phyloP scores from a whole-genome alignment of 345 rosid genomes.

The Melaleuca quinquenervia region DNA sequence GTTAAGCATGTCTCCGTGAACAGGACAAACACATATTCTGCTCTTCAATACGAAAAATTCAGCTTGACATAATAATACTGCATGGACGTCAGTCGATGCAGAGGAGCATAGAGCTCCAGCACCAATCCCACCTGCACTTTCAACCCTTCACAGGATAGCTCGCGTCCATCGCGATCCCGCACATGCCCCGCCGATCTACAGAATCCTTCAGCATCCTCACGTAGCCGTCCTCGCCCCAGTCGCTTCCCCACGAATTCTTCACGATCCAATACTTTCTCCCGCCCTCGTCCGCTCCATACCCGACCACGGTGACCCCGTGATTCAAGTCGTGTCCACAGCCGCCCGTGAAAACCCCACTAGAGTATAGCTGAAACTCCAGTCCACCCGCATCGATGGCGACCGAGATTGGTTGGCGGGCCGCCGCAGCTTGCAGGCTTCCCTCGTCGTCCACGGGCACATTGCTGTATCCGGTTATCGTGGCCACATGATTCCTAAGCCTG shows the following conservation, averaged over 20 bases:
- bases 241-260: slow-evolving; percentile 84
- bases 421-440: slow-evolving; percentile 42
- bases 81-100: not conserved
- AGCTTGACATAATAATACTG: not conserved
- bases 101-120: not conserved
- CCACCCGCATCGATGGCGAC: slow-evolving; percentile 74
- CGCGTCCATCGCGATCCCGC: slow-evolving; percentile 74
- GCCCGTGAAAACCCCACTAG: slow-evolving; percentile 48
- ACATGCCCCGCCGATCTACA: slow-evolving; percentile 25
- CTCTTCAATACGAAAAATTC: not conserved
- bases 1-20: no score
- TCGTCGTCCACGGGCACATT: slow-evolving; percentile 35
- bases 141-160: slow-evolving; percentile 56
- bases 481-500: slow-evolving; percentile 25
- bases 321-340: slow-evolving; percentile 51
- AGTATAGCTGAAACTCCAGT: slow-evolving; percentile 53
- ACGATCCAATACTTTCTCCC: slow-evolving; percentile 62
- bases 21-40: no score
- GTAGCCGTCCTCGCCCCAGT: slow-evolving; percentile 88
- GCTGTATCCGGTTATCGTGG: slow-evolving; percentile 32
- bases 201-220: slow-evolving; percentile 43
- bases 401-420: slow-evolving; percentile 66
- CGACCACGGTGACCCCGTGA: slow-evolving; percentile 75
- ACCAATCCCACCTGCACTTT: not conserved
- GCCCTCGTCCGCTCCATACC: slow-evolving; percentile 45